Base-by-base conservation (phyloP, 208 protist species). In the Trypanosomatidae sp. region DNA sequence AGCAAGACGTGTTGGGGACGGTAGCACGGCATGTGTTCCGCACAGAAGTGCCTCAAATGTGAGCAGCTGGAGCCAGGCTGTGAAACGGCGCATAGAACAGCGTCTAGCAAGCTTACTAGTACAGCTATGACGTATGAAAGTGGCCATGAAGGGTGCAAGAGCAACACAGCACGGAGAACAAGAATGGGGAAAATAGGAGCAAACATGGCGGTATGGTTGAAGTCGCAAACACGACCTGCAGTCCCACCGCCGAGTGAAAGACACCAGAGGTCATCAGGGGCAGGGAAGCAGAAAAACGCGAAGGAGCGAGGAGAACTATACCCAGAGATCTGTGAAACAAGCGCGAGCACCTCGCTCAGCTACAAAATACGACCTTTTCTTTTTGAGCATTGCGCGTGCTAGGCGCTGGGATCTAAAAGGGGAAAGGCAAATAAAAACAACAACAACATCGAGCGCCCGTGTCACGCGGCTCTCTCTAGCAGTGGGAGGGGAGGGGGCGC, bases 1-100 rank as follows among this genome's bases (percentile, higher is more conserved):
- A 8, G 69, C 55, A 13, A 80, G 46, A 28, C n/a, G 22, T 12
- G 15, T 22, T 15, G 75, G 75, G 3, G 60, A 56, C 10, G 75
- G 75, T 56, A 80, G 44, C 56, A 49, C 36, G 10, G 39, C 58
- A 33, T 76, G 36, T 30, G 74, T 28, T 25, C 87, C 86, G 64
- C 84, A 91, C 10, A 90, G 65, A n/a, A 95, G 77, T 13, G 74
- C 58, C 58, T 92, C 82, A 66, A 95, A 95, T 36, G 76, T 87
- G 36, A 95, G 78, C 5, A 64, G 62, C 33, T 68, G 60, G 19
- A 88, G 76, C 12, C 76, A 69, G 30, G 66, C 43, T 17, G 82
- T 81, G 19, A 65, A 75, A 3, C 72, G 74, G 56, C 79, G 49
- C 80, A 89, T 86, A 6, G 69, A n/a, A 41, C 44, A 68, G 7